A percentile compares a stretch with the other conserved stretches of the same genome.
These are phyloP conservation scores for Lichtheimia ornata DNA, from an alignment of 371 early-diverging fungal genomes.

Conservation along the genomic window DNA sequence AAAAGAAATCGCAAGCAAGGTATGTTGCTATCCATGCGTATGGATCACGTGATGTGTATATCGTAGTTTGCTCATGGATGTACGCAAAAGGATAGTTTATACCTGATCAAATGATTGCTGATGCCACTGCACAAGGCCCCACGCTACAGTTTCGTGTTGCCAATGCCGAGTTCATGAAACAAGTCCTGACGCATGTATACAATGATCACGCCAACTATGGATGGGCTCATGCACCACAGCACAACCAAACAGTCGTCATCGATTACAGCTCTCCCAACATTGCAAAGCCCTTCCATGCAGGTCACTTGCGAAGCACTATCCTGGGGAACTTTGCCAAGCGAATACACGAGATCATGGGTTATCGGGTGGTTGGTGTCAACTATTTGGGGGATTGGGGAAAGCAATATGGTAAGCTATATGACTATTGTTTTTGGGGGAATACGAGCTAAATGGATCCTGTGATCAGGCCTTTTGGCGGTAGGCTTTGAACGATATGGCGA, in stretches of 20 bases:
- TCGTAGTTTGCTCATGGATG: not conserved
- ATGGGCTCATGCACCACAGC: slow-evolving; percentile 17
- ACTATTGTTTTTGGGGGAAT: not conserved
- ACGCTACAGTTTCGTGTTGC: slow-evolving; percentile 75
- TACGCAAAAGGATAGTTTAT: slow-evolving; percentile 20
- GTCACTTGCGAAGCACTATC: slow-evolving; percentile 98
- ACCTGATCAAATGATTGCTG: slow-evolving; percentile 39
- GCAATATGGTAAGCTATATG: slow-evolving; percentile 79
- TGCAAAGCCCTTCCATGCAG: slow-evolving; percentile 99
- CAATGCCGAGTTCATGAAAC: slow-evolving; percentile 46
- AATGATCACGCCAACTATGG: slow-evolving; percentile 35
- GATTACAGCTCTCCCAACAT: slow-evolving; percentile 99
- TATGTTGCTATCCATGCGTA: slow-evolving; percentile 9
- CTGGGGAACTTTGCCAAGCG: slow-evolving; percentile 96
- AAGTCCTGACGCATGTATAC: slow-evolving; percentile 55
- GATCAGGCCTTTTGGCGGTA: slow-evolving; percentile 83
- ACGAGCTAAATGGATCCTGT: not conserved
- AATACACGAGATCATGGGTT: slow-evolving; percentile 86
- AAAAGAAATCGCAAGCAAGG: slow-evolving; percentile 55
- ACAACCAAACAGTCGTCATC: slow-evolving; percentile 66
- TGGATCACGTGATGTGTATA: not conserved
- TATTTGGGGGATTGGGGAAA: slow-evolving; percentile 99
- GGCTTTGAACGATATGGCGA: slow-evolving; percentile 88
- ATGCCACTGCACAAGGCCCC: slow-evolving; percentile 61
- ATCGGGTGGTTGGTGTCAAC: slow-evolving; percentile 89